Evolutionary conservation across 2,329 filamentous ascomycete genomes (phyloP).

Genomic region (Sporothrix dimorphospora): DNA sequence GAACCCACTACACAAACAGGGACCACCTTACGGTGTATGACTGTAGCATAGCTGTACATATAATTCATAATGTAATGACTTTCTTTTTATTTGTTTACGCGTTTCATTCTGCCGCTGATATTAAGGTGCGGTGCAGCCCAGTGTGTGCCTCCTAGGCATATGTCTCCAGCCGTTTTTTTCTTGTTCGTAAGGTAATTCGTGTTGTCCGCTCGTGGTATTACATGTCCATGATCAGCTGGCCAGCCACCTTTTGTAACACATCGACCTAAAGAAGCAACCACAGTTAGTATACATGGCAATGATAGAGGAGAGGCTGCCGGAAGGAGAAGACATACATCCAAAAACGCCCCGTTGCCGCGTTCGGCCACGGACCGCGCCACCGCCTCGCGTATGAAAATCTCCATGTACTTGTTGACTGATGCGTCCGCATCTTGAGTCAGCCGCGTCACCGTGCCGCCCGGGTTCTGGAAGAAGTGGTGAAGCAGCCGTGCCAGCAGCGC

Average conservation of each 20-base stretch:
- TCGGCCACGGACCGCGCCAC: conserved; percentile 77
- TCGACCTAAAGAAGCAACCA: conserved; percentile 61
- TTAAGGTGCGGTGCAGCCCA: not conserved
- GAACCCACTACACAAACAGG: not conserved
- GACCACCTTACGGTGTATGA: not conserved
- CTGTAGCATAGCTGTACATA: conserved; percentile 25
- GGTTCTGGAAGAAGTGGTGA: conserved; percentile 74
- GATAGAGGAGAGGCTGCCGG: not conserved
- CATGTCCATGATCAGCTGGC: conserved; percentile 84
- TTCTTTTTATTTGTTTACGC: not conserved
- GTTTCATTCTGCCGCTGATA: not conserved
- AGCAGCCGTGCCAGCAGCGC: conserved; percentile 76
- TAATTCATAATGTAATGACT: conserved; percentile 21
- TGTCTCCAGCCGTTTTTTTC: too few relatives aligned
- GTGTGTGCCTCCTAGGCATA: too few relatives aligned
- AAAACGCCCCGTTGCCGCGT: conserved; percentile 64
- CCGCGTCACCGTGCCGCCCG: conserved; percentile 60
- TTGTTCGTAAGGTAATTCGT: not conserved
- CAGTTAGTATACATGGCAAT: not conserved
- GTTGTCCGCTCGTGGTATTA: conserved; percentile 46
- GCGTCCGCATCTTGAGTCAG: conserved; percentile 77
- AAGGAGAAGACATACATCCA: conserved; percentile 64
- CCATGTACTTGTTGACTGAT: conserved; percentile 81
- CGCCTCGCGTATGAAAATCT: conserved; percentile 88
- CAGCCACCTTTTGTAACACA: conserved; percentile 85